Conservation (phyloP, 768 basidiomycete genomes). For the Inosperma sp. region DNA sequence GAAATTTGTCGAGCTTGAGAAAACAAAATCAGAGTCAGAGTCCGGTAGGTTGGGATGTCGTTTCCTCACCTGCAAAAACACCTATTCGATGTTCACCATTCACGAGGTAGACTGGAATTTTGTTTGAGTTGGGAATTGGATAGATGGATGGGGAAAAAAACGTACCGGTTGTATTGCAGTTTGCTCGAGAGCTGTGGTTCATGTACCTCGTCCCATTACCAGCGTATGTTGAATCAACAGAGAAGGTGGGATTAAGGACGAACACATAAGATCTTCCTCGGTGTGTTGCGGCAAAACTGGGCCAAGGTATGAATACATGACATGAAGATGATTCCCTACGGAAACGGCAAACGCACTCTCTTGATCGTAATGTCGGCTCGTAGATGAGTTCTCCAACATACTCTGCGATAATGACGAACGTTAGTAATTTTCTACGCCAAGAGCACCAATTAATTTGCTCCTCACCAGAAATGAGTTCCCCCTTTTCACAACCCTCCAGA, state of each 20-base stretch:
- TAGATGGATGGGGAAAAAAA: neutral
- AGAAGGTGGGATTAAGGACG: conserved; percentile 40
- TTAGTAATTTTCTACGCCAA: neutral
- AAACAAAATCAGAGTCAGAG: neutral
- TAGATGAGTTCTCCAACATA: conserved; percentile 62
- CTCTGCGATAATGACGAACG: conserved; percentile 35
- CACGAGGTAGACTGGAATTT: conserved; percentile 45
- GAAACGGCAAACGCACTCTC: conserved; percentile 41
- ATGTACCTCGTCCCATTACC: conserved; percentile 69
- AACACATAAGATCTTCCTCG: conserved; percentile 61
- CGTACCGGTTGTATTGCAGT: conserved; percentile 46
- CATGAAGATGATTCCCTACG: neutral
- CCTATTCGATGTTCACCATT: conserved; percentile 68
- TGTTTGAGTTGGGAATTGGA: neutral
- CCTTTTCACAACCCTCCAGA: conserved; percentile 36
- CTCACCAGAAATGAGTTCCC: conserved; percentile 49
- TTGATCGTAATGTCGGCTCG: conserved; percentile 43
- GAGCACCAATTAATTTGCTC: neutral
- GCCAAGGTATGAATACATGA: neutral
- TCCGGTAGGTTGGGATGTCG: neutral
- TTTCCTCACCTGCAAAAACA: conserved; percentile 49
- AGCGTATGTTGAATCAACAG: conserved; percentile 50
- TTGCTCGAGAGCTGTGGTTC: conserved; percentile 46
- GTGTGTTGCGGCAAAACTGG: conserved; percentile 40
- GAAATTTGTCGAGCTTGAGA: conserved; percentile 35